Conservation (phyloP, 768 basidiomycete genomes). For the Mycena rosella region DNA sequence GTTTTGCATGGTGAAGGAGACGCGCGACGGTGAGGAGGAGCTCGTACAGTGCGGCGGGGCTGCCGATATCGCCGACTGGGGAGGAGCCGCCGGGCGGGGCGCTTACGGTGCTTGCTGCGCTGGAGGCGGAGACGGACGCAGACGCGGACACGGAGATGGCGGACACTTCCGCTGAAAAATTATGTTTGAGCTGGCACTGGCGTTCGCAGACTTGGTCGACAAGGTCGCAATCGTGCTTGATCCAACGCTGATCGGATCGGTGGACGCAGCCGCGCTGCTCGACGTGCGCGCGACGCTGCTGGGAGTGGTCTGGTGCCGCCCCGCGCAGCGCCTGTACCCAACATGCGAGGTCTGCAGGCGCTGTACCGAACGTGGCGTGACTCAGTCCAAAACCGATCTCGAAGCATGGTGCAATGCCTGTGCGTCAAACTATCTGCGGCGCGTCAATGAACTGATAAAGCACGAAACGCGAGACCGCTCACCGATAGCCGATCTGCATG, state of each 20-base stretch:
- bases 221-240: neutral
- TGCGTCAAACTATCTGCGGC: conserved; percentile 48
- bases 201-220: neutral
- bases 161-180: no score
- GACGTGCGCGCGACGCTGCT: no score
- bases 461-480: no score
- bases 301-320: no score
- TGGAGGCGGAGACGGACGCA: conserved; percentile 16
- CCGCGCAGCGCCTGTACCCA: no score
- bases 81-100: conserved; percentile 14
- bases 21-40: conserved; percentile 41
- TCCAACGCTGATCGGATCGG: no score
- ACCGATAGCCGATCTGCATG: conserved; percentile 48
- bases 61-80: conserved; percentile 25
- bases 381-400: conserved; percentile 54
- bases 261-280: no score
- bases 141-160: conserved; percentile 25
- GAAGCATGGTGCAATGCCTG: conserved; percentile 35
- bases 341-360: conserved; percentile 39
- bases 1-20: conserved; percentile 53
- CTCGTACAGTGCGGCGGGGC: conserved; percentile 43
- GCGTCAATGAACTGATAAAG: no score
- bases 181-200: no score
- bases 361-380: conserved; percentile 59
- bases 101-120: neutral